phyloP scores from a whole-genome alignment of 345 rosid species.

The Euphorbia tirucalli region DNA sequence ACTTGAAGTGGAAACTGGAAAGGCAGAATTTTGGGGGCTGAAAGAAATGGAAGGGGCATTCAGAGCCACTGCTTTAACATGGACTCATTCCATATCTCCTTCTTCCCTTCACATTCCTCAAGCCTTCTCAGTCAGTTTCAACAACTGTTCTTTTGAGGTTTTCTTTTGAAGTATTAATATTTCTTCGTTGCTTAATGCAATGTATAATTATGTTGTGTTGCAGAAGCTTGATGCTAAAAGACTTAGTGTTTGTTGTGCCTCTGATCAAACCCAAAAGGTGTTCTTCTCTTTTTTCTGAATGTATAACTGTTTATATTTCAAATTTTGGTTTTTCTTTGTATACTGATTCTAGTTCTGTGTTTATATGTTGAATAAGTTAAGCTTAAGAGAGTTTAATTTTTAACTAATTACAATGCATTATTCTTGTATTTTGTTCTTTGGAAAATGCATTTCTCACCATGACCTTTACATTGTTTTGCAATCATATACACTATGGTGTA shows the following conservation, averaged over 20 bases:
- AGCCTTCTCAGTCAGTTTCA: constrained; percentile 36
- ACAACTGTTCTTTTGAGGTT: not conserved
- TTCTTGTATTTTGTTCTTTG: not conserved
- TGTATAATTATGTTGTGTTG: constrained; percentile 8
- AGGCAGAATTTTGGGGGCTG: not conserved
- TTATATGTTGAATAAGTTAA: too few species aligned
- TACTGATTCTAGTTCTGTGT: too few species aligned
- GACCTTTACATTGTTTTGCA: too few species aligned
- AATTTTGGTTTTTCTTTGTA: not conserved
- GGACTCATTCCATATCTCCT: constrained; percentile 52
- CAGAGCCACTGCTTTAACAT: constrained; percentile 49
- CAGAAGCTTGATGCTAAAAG: constrained; percentile 39
- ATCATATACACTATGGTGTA: too few species aligned
- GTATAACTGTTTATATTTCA: not conserved
- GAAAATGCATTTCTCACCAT: not conserved
- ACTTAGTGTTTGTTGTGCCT: constrained; percentile 41
- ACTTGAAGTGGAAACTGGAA: not conserved
- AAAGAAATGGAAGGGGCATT: constrained; percentile 39
- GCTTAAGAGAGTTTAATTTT: too few species aligned
- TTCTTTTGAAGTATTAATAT: not conserved
- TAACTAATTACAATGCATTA: not conserved
- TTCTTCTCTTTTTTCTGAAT: not conserved
- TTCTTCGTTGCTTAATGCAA: not conserved
- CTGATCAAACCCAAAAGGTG: constrained; percentile 55
- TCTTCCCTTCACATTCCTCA: constrained; percentile 32